Conservation (phyloP, 2,329 filamentous ascomycete genomes). For the Coniella lustricola region DNA sequence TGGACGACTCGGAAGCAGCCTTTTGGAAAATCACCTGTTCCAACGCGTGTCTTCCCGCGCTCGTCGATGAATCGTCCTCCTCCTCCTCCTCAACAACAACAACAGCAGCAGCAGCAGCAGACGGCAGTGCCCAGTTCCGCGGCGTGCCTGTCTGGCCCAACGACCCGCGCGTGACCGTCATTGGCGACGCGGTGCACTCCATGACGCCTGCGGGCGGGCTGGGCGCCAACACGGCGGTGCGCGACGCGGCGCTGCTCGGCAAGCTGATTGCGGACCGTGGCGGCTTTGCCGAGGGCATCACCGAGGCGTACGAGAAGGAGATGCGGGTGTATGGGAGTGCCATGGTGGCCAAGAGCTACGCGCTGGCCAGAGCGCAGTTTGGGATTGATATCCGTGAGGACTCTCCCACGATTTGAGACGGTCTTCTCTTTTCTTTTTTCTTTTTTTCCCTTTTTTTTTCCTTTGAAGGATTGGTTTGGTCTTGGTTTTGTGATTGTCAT, state of each 20-base stretch:
- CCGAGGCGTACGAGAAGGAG: conserved; percentile 51
- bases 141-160: conserved; percentile 56
- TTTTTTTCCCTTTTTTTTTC: too few species aligned
- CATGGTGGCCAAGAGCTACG: conserved; percentile 49
- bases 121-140: too few species aligned
- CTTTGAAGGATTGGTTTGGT: too few species aligned
- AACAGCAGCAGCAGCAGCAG: too few species aligned
- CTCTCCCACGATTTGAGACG: conserved; percentile 10
- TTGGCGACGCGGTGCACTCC: conserved; percentile 50
- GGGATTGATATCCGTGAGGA: conserved; percentile 40
- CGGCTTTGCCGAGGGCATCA: conserved; percentile 46
- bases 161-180: conserved; percentile 49
- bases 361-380: conserved; percentile 35
- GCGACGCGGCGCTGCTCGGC: conserved; percentile 48
- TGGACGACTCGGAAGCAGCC: conserved; percentile 48
- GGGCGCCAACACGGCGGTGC: conserved; percentile 50
- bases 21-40: conserved; percentile 64
- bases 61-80: too few species aligned
- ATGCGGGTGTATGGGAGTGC: conserved; percentile 55
- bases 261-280: conserved; percentile 43
- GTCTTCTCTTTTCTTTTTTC: too few species aligned
- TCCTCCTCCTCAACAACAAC: too few species aligned
- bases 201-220: conserved; percentile 53
- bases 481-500: too few species aligned
- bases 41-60: conserved; percentile 37